These are phyloP conservation scores for Solanum piurae DNA, from an alignment of 257 asterid species.

Conservation along the genomic window DNA sequence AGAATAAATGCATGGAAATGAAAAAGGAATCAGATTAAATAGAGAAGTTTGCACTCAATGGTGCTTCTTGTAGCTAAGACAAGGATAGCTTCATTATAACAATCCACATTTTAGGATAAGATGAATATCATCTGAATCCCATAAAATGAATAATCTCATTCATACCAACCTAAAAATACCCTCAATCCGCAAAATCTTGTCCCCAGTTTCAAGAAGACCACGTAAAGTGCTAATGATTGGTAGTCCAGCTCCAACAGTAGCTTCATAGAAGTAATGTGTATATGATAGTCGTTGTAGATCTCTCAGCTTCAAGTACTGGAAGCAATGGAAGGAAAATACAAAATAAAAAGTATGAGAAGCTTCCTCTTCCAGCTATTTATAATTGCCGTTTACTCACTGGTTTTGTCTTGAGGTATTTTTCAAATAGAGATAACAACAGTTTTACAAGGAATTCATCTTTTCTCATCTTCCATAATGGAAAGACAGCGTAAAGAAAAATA, in stretches of 20 bases:
- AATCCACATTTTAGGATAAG: background rate
- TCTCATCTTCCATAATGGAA: background rate
- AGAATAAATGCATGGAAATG: background rate
- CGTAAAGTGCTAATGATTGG: conserved; percentile 90
- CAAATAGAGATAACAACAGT: background rate
- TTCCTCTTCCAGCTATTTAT: background rate
- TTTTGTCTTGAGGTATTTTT: background rate
- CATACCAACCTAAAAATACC: conserved; percentile 84
- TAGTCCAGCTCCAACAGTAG: conserved; percentile 98
- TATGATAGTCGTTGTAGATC: conserved; percentile 84
- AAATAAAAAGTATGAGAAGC: background rate
- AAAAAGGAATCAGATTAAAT: background rate
- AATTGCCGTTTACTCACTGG: background rate
- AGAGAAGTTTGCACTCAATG: background rate
- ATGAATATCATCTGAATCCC: background rate
- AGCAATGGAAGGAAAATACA: background rate
- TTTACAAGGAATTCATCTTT: background rate
- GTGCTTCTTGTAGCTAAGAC: background rate
- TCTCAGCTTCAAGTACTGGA: conserved; percentile 87
- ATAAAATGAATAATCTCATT: background rate
- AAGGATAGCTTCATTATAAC: background rate
- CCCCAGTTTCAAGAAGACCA: conserved; percentile 97
- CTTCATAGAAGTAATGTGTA: conserved; percentile 96
- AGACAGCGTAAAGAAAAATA: background rate
- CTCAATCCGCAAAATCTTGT: conserved; percentile 72